These are phyloP conservation scores for Colletotrichum noveboracense DNA, from an alignment of 2,329 filamentous ascomycete genomes.

Conservation along the genomic window DNA sequence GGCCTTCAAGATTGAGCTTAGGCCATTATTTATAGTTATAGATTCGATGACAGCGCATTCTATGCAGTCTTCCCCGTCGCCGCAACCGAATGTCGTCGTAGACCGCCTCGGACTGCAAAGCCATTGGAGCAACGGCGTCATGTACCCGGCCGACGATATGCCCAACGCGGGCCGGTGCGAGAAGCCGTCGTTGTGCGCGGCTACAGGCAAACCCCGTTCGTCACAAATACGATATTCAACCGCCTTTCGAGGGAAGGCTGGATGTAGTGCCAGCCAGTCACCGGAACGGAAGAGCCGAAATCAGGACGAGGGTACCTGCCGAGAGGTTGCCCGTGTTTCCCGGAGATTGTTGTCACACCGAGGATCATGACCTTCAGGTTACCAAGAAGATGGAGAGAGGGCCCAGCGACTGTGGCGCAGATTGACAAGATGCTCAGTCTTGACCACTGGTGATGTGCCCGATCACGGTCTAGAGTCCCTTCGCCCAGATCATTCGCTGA, in stretches of 20 bases:
- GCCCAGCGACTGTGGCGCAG: background rate
- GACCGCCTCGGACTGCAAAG: background rate
- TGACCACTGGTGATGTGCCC: background rate
- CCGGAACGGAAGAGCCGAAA: background rate
- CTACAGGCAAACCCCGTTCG: background rate
- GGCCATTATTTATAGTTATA: background rate
- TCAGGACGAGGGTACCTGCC: conserved; percentile 2
- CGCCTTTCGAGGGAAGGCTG: background rate
- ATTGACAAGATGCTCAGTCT: background rate
- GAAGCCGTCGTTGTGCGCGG: background rate
- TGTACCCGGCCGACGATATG: conserved; percentile 7
- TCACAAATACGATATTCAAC: background rate
- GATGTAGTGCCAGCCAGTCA: background rate
- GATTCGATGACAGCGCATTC: background rate
- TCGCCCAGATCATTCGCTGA: background rate
- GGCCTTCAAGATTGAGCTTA: background rate
- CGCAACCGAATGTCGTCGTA: background rate
- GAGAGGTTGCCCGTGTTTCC: background rate
- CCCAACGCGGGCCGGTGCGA: conserved; percentile 6
- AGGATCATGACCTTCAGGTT: background rate
- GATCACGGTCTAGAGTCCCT: background rate
- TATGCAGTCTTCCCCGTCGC: background rate
- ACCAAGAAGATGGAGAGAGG: background rate
- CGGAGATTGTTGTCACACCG: conserved; percentile 1
- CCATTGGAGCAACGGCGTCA: background rate